phyloP scores from a whole-genome alignment of 164 flowering plant genomes.

The Piper longum region DNA sequence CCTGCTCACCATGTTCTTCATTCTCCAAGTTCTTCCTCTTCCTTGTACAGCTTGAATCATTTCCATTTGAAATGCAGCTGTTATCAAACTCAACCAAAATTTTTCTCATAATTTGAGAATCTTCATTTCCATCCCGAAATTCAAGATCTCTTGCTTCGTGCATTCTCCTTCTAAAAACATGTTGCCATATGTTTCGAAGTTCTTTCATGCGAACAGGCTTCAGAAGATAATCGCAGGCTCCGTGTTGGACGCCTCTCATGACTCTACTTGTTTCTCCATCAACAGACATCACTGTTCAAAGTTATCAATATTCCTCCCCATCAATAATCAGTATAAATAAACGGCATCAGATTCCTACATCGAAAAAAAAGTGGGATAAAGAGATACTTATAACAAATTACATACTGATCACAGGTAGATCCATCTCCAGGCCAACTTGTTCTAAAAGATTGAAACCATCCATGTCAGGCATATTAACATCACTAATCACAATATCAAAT shows the following conservation, averaged over 20 bases:
- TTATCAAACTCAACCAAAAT: slow-evolving; percentile 36
- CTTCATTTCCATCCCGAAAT: slow-evolving; percentile 30
- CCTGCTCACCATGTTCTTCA: slow-evolving; percentile 45
- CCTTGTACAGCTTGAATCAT: slow-evolving; percentile 33
- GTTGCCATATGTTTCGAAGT: slow-evolving; percentile 94
- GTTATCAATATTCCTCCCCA: neutral
- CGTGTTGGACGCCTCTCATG: slow-evolving; percentile 97
- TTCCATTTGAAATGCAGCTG: slow-evolving; percentile 23
- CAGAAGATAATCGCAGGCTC: slow-evolving; percentile 95
- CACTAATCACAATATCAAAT: slow-evolving; percentile 92
- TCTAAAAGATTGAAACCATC: slow-evolving; percentile 95
- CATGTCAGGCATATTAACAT: slow-evolving; percentile 99
- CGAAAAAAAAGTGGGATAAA: neutral
- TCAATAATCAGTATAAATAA: slow-evolving; percentile 2
- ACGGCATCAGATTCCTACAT: neutral
- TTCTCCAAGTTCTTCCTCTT: slow-evolving; percentile 62
- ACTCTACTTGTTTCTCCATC: slow-evolving; percentile 97
- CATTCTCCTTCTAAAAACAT: slow-evolving; percentile 75
- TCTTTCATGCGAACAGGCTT: slow-evolving; percentile 98
- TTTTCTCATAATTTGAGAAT: slow-evolving; percentile 24
- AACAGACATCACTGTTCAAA: slow-evolving; percentile 88
- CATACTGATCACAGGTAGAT: slow-evolving; percentile 94
- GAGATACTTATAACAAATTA: slow-evolving; percentile 9
- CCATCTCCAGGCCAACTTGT: slow-evolving; percentile 96
- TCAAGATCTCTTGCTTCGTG: slow-evolving; percentile 71